Base-by-base conservation (phyloP, 208 protist species). In the Leishmania amazonensis region DNA sequence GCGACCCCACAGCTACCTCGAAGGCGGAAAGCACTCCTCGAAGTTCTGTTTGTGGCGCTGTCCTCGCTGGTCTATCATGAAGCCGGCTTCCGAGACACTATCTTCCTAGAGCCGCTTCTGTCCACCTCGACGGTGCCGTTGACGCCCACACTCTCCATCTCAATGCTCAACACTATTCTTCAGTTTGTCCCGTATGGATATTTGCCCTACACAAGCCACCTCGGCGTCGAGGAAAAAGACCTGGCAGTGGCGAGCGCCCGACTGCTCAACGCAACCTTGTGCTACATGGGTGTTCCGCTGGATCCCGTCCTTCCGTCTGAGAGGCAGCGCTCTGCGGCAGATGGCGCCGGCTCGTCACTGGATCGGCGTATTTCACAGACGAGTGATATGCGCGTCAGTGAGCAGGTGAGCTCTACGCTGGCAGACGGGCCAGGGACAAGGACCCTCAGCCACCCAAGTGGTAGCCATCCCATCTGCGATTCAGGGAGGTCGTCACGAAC, bases 181-280 rank as follows among this genome's bases (percentile, higher is more conserved):
- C 88, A 84, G 31, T 97, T 94, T 70, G 68, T 85, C 3, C 95
- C 95, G 3, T 94, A 92, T 86, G 91, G 94, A 35, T 74, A 79
- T 24, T 54, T 97, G n/a, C 93, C 94, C 35, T 97, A 96, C 86
- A 89, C 88, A 35, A 97, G 92, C 83, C 87, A 96, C 81, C 87
- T 92, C 45, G 86, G 88, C 4, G 85, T 80, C 19, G 74, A 87
- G 42, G 90, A 93, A 81, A 89, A 94, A 67, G 75, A 78, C 28
- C 85, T 96, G 8, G 90, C 96, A 15, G 74, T 92, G 42, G 72
- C 81, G 62, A 83, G 88, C 62, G 86, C 87, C 19, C 86, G 90
- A 3, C 79, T 96, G 24, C 89, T 98, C 35, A 84, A 88, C 78
- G 87, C 90, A 31, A 67, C 93, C 38, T 79, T 96, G 75, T 94